Evolutionary conservation across 2,329 filamentous ascomycete species (phyloP).

Genomic region (Fusarium pininemorale): DNA sequence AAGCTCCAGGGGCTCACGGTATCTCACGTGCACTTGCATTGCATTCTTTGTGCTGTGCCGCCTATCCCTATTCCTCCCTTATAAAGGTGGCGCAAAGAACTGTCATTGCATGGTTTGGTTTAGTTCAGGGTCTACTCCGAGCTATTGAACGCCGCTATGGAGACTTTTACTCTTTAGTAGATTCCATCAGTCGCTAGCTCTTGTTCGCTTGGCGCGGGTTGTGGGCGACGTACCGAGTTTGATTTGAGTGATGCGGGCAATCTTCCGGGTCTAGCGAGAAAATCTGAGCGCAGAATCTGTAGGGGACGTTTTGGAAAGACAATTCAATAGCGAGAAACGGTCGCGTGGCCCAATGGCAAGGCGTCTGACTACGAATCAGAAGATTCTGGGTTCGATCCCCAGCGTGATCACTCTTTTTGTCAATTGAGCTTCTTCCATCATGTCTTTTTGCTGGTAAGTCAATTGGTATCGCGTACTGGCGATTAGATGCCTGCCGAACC

Average conservation of each 20-base stretch:
- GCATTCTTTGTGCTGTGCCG: conserved; percentile 15
- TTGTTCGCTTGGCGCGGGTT: background rate
- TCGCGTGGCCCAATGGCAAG: conserved; percentile 40
- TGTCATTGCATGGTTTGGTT: background rate
- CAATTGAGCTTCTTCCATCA: rapidly evolving
- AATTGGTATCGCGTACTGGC: background rate
- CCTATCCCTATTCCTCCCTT: background rate
- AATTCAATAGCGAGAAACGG: conserved; percentile 2
- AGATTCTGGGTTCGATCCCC: conserved; percentile 44
- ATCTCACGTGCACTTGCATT: conserved; percentile 13
- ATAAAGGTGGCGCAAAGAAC: background rate
- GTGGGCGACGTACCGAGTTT: background rate
- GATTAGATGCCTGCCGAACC: background rate
- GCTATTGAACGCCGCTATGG: background rate
- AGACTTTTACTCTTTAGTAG: background rate
- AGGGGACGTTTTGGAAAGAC: rapidly evolving
- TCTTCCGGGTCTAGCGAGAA: background rate
- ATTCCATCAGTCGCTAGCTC: background rate
- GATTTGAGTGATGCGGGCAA: background rate
- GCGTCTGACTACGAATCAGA: conserved; percentile 45
- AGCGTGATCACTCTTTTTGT: conserved; percentile 31
- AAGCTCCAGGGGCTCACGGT: conserved; percentile 9
- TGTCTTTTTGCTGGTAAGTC: background rate
- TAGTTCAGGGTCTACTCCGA: background rate
- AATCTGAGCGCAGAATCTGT: background rate